A percentile compares a stretch with the other conserved stretches of the same genome.
Evolutionary conservation across 1,284 basidiomycete species (phyloP).

Genomic region (Irpex sp.): DNA sequence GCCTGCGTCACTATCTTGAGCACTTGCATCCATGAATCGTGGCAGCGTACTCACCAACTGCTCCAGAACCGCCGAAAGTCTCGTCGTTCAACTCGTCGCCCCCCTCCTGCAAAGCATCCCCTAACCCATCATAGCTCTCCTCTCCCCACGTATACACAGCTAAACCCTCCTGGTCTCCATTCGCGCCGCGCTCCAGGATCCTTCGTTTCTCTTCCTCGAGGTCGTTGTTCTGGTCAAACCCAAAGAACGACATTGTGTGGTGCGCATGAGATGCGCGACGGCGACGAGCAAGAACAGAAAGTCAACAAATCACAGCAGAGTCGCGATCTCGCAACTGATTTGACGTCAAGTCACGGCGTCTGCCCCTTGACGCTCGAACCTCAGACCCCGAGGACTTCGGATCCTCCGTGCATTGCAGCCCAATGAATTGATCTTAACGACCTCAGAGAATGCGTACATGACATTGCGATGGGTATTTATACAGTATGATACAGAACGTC

Average conservation of each 20-base stretch:
- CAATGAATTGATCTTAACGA: background rate
- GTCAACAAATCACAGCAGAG: background rate
- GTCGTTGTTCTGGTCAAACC: conserved; percentile 57
- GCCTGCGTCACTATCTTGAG: conserved; percentile 41
- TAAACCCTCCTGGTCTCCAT: conserved; percentile 55
- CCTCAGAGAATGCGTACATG: background rate
- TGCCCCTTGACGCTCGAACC: background rate
- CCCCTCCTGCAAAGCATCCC: conserved; percentile 82
- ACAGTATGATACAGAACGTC: background rate
- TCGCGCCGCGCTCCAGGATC: conserved; percentile 42
- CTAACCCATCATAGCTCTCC: conserved; percentile 88
- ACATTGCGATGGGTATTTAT: background rate
- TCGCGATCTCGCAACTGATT: background rate
- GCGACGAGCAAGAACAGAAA: background rate
- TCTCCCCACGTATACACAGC: conserved; percentile 87
- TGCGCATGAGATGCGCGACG: conserved; percentile 3
- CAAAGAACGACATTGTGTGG: conserved; percentile 73
- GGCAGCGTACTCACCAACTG: conserved; percentile 55
- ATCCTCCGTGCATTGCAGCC: background rate
- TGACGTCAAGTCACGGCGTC: background rate
- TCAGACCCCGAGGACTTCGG: background rate
- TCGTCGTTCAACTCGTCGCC: conserved; percentile 93
- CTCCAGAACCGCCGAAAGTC: conserved; percentile 80
- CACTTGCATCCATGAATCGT: background rate
- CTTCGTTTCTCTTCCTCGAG: conserved; percentile 59